A percentile compares a stretch with the other conserved stretches of the same genome.
Evolutionary conservation across 805 yeast genomes (phyloP).

Genomic region (Ogataea nitratoaversa): DNA sequence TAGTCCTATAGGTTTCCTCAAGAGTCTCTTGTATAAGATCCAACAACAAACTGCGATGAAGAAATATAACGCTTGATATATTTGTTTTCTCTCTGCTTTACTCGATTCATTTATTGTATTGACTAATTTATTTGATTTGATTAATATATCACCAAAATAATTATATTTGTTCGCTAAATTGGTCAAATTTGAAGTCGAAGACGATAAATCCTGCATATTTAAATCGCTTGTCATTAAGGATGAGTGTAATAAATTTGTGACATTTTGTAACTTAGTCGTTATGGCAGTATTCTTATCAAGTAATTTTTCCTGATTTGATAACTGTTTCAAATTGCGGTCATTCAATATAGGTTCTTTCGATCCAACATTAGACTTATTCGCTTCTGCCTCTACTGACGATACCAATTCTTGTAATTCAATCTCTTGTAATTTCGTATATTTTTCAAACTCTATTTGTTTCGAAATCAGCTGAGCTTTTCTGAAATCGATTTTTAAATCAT

Average conservation of each 20-base stretch:
- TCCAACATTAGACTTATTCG: background rate
- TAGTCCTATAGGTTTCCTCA: constrained; percentile 40
- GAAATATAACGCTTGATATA: constrained; percentile 44
- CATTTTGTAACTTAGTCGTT: constrained; percentile 42
- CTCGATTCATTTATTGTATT: constrained; percentile 50
- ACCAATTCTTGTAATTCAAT: constrained; percentile 7
- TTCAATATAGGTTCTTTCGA: constrained; percentile 26
- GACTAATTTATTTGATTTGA: constrained; percentile 42
- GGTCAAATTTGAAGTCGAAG: constrained; percentile 40
- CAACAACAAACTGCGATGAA: constrained; percentile 42
- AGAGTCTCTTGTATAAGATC: constrained; percentile 47
- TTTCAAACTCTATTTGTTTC: constrained; percentile 17
- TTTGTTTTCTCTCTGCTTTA: constrained; percentile 42
- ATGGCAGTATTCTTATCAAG: constrained; percentile 43
- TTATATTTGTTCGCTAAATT: constrained; percentile 39
- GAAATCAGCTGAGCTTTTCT: constrained; percentile 26
- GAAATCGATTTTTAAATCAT: constrained; percentile 23
- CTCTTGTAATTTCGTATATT: background rate
- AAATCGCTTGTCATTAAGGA: constrained; percentile 49
- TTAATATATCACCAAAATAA: constrained; percentile 37
- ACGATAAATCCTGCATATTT: constrained; percentile 43
- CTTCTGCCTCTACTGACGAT: constrained; percentile 1
- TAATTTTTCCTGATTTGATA: constrained; percentile 37
- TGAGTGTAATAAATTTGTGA: constrained; percentile 45
- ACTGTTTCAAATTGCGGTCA: constrained; percentile 23